Percentiles rank a stretch among this genome's conserved stretches.
phyloP scores from a whole-genome alignment of 1,284 basidiomycete species.

The Trametes polyzona region DNA sequence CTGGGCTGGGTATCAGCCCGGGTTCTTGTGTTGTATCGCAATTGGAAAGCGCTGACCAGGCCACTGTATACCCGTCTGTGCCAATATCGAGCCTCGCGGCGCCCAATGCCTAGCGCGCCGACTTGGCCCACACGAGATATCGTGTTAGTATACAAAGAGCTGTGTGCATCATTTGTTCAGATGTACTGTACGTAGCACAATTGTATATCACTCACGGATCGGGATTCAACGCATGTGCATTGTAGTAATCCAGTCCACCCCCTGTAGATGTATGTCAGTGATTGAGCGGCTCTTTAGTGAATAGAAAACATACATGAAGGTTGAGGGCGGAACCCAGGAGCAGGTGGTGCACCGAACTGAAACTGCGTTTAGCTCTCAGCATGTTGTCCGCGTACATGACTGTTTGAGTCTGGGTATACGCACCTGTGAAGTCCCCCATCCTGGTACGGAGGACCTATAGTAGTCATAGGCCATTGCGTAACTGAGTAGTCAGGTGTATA shows the following conservation, averaged over 20 bases:
- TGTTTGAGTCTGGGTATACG: background rate
- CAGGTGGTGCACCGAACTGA: slow-evolving; percentile 55
- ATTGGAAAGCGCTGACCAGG: slow-evolving; percentile 42
- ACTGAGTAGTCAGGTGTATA: background rate
- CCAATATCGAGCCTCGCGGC: slow-evolving; percentile 59
- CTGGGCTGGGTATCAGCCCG: slow-evolving; percentile 28
- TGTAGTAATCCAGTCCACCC: slow-evolving; percentile 63
- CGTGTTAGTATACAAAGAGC: slow-evolving; percentile 54
- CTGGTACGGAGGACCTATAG: slow-evolving; percentile 28
- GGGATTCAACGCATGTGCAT: slow-evolving; percentile 56
- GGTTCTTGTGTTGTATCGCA: too few relatives aligned
- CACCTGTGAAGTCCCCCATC: slow-evolving; percentile 33
- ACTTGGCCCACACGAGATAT: slow-evolving; percentile 50
- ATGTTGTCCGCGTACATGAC: background rate
- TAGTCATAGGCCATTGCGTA: slow-evolving; percentile 26
- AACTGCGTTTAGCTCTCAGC: slow-evolving; percentile 37
- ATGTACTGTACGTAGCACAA: background rate
- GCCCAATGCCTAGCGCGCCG: slow-evolving; percentile 15
- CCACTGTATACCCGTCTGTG: slow-evolving; percentile 64
- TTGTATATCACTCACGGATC: slow-evolving; percentile 52
- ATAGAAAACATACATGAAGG: slow-evolving; percentile 48
- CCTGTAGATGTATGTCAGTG: slow-evolving; percentile 39
- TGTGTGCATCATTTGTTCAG: background rate
- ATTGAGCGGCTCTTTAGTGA: slow-evolving; percentile 13
- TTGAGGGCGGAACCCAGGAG: slow-evolving; percentile 60